Evolutionary conservation across 73 alveolate genomes (phyloP).

Genomic region (Tetrahymena malaccensis): DNA sequence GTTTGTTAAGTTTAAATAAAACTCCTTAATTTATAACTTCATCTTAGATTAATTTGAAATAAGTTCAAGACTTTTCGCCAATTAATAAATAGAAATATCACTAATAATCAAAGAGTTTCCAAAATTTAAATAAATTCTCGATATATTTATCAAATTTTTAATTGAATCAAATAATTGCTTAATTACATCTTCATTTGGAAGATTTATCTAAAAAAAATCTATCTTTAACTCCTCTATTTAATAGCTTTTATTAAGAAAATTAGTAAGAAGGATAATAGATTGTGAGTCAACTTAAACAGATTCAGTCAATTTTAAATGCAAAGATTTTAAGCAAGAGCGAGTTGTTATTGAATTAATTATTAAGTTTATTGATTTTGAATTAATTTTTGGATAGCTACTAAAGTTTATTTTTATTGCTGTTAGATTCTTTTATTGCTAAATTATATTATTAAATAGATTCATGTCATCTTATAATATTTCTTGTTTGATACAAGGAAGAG

Average conservation of each 20-base stretch:
- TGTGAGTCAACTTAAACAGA: background rate
- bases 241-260: no score
- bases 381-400: no score
- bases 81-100: background rate
- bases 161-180: background rate
- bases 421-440: no score
- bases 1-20: background rate
- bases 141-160: no score
- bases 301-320: background rate
- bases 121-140: background rate
- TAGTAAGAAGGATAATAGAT: background rate
- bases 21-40: background rate
- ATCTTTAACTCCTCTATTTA: background rate
- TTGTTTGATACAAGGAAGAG: background rate
- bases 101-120: background rate
- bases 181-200: background rate
- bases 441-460: background rate
- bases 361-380: background rate
- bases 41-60: background rate
- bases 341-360: background rate
- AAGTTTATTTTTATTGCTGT: background rate
- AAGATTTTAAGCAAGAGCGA: background rate
- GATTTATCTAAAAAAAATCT: background rate
- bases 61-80: background rate
- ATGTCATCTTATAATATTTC: background rate